Percentiles rank a stretch among this genome's conserved stretches.
Evolutionary conservation across 2,329 filamentous ascomycete species (phyloP).

Genomic region (Apiospora rasikravindrae): DNA sequence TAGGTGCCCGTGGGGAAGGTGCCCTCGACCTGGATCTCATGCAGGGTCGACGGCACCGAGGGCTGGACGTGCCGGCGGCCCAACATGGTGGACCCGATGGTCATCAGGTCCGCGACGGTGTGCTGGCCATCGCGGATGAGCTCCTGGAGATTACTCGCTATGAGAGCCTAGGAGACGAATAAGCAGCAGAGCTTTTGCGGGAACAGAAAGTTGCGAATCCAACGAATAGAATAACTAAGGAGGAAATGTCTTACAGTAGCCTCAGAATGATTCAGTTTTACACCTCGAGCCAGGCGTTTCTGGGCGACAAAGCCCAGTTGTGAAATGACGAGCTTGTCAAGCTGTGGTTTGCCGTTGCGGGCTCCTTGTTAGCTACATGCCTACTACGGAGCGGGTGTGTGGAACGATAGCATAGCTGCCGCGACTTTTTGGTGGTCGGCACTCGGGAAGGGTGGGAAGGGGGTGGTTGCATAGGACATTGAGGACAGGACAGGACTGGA

Average conservation of each 20-base stretch:
- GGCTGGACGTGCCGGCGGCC: conserved; percentile 91
- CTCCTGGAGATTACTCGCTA: conserved; percentile 90
- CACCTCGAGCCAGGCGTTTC: conserved; percentile 82
- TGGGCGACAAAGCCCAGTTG: conserved; percentile 89
- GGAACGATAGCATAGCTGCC: conserved; percentile 1
- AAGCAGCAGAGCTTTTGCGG: neutral
- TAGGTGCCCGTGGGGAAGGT: conserved; percentile 92
- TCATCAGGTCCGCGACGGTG: conserved; percentile 91
- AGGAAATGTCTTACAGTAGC: conserved; percentile 64
- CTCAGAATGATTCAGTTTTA: conserved; percentile 89
- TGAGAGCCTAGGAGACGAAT: conserved; percentile 64
- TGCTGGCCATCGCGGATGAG: conserved; percentile 96
- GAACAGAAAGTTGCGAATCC: too few relatives aligned
- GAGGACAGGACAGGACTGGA: too few relatives aligned
- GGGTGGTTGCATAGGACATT: conserved; percentile 22
- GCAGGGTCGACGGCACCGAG: conserved; percentile 77
- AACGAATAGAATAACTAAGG: neutral
- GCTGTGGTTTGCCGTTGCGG: conserved; percentile 52
- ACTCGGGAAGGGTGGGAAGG: neutral
- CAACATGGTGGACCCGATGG: conserved; percentile 87
- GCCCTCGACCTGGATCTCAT: conserved; percentile 90
- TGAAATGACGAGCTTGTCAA: conserved; percentile 95
- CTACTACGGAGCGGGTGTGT: neutral
- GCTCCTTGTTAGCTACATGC: neutral
- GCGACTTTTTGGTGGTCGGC: conserved; percentile 3